A percentile compares a stretch with the other conserved stretches of the same genome.
These are phyloP conservation scores for Tolypocladium guangdongense DNA, from an alignment of 2,329 filamentous ascomycete genomes.

Conservation along the genomic window DNA sequence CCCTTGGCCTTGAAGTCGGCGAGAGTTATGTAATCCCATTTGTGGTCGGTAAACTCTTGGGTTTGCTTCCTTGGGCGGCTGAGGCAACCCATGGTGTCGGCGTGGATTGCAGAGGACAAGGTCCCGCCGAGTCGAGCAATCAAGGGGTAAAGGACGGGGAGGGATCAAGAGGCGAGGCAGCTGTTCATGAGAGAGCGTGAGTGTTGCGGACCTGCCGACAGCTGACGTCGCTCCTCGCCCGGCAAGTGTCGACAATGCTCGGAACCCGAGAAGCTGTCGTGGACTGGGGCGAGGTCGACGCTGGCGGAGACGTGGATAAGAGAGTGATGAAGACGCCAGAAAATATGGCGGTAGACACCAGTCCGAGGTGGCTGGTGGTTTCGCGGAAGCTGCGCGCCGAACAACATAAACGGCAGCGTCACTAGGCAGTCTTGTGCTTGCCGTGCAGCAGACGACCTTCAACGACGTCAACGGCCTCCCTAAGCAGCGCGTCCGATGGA, in stretches of 20 bases:
- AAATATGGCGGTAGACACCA: neutral
- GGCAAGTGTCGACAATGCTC: slow-evolving; percentile 35
- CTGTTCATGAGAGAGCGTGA: neutral
- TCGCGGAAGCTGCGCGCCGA: neutral
- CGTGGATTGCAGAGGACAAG: slow-evolving; percentile 1
- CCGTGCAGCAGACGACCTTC: neutral
- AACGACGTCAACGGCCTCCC: neutral
- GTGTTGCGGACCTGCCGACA: slow-evolving; percentile 27
- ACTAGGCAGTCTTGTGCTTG: neutral
- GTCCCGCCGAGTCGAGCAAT: slow-evolving; percentile 3
- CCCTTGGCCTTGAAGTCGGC: slow-evolving; percentile 76
- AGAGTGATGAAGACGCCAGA: neutral
- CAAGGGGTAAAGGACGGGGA: slow-evolving; percentile 5
- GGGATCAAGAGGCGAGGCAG: neutral
- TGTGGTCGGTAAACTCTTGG: slow-evolving; percentile 68
- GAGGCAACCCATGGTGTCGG: slow-evolving; percentile 52
- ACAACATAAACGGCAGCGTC: neutral
- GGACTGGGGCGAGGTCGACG: neutral
- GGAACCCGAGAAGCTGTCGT: neutral
- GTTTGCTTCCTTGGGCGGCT: slow-evolving; percentile 49
- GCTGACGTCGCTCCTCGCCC: slow-evolving; percentile 37
- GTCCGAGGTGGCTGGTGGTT: neutral
- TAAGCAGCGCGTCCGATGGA: neutral
- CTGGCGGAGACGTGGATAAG: neutral
- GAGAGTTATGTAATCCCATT: slow-evolving; percentile 80